Conservation (phyloP, 2,329 filamentous ascomycete species). For the Xylariaceae sp. region DNA sequence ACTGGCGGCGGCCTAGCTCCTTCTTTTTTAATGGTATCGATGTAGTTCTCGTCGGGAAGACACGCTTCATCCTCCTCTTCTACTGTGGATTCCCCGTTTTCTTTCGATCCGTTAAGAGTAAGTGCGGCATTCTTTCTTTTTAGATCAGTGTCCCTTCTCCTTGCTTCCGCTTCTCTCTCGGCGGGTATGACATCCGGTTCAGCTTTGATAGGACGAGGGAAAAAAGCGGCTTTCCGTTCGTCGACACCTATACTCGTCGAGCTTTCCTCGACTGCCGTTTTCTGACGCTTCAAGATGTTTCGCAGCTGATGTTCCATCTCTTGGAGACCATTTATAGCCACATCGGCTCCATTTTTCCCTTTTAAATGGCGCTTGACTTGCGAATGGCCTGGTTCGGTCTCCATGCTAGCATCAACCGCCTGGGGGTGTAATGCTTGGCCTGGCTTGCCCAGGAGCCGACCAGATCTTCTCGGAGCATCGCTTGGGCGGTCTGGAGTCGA, state of each 20-base stretch:
- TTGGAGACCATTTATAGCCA: constrained; percentile 52
- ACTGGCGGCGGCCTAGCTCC: constrained; percentile 72
- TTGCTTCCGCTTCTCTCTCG: not conserved
- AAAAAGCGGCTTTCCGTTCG: constrained; percentile 48
- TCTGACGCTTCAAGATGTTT: constrained; percentile 51
- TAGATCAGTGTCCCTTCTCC: not conserved
- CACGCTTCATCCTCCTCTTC: constrained; percentile 20
- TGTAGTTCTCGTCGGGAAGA: constrained; percentile 30
- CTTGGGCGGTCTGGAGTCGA: not conserved
- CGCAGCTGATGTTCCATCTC: constrained; percentile 57
- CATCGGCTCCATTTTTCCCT: constrained; percentile 42
- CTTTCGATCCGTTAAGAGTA: not conserved
- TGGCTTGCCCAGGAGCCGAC: constrained; percentile 28
- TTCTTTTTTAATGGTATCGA: constrained; percentile 30
- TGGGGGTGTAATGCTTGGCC: constrained; percentile 1
- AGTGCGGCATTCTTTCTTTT: not conserved
- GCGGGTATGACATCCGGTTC: constrained; percentile 15
- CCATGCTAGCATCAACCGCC: not conserved
- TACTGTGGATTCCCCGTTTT: not conserved
- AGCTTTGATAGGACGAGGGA: constrained; percentile 25
- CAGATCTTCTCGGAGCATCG: constrained; percentile 30
- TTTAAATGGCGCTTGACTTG: constrained; percentile 15
- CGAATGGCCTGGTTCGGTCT: not conserved
- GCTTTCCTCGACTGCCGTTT: constrained; percentile 52
- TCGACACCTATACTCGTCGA: constrained; percentile 1